phyloP scores from a whole-genome alignment of 2,329 filamentous ascomycete species.

The Ceratocystis lukuohia region DNA sequence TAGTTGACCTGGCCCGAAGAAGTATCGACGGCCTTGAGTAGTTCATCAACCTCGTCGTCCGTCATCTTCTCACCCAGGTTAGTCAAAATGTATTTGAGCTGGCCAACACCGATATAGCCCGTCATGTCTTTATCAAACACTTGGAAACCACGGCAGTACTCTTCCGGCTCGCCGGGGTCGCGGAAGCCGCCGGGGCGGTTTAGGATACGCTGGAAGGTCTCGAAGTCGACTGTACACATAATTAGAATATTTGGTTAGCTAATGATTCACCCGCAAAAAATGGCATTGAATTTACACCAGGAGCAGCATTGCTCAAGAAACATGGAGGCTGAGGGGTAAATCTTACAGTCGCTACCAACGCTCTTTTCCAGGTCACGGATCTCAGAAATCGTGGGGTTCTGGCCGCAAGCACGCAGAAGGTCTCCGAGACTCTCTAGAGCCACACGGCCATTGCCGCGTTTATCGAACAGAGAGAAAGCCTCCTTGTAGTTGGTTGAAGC shows the following conservation, averaged over 20 bases:
- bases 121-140: conserved; percentile 99
- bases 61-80: conserved; percentile 99
- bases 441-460: conserved; percentile 92
- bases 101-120: conserved; percentile 92
- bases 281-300: neutral
- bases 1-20: conserved; percentile 97
- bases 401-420: conserved; percentile 86
- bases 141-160: conserved; percentile 97
- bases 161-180: conserved; percentile 91
- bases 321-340: neutral
- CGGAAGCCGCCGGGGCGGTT: conserved; percentile 97
- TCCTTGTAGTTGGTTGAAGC: conserved; percentile 98
- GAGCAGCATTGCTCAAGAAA: no score
- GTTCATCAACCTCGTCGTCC: conserved; percentile 95
- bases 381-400: conserved; percentile 92
- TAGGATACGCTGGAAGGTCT: conserved; percentile 89
- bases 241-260: neutral
- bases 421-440: conserved; percentile 77
- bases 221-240: conserved; percentile 68
- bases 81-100: conserved; percentile 94
- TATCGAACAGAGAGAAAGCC: conserved; percentile 98
- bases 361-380: conserved; percentile 85
- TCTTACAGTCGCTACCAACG: conserved; percentile 82
- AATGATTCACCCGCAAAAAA: neutral
- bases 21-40: conserved; percentile 95